phyloP scores from a whole-genome alignment of 371 early-diverging fungal genomes.

The Actinomucor elegans region DNA sequence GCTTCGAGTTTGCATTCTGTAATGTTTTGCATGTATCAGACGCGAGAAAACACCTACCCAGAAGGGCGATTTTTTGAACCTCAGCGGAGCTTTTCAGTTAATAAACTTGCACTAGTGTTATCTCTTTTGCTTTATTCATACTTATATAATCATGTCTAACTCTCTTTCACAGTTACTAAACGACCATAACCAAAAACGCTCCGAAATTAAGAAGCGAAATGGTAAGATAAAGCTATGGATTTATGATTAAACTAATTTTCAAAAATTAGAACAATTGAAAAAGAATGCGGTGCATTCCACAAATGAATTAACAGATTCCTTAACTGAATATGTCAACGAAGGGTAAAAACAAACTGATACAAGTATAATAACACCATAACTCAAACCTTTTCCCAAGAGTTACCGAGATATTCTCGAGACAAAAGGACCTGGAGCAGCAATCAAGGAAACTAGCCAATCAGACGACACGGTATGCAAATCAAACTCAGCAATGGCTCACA shows the following conservation, averaged over 20 bases:
- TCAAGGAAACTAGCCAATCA: constrained; percentile 52
- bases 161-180: constrained; percentile 46
- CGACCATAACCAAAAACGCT: constrained; percentile 46
- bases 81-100: neutral
- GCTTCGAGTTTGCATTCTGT: too few relatives aligned
- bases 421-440: constrained; percentile 66
- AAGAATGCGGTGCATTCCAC: constrained; percentile 55
- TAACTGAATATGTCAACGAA: constrained; percentile 58
- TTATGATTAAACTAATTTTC: neutral
- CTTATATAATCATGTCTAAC: constrained; percentile 12
- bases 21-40: too few relatives aligned
- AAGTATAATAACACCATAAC: neutral
- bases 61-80: too few relatives aligned
- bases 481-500: constrained; percentile 66
- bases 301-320: constrained; percentile 52
- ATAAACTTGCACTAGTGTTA: neutral
- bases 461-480: constrained; percentile 49
- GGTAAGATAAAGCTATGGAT: constrained; percentile 23
- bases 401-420: constrained; percentile 54
- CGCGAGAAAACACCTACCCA: too few relatives aligned
- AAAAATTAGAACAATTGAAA: constrained; percentile 49
- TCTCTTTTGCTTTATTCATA: neutral
- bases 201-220: constrained; percentile 38
- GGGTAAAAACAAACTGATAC: constrained; percentile 29
- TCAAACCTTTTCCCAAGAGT: constrained; percentile 31